Evolutionary conservation across 2,329 filamentous ascomycete genomes (phyloP), one percentile per base, ranked within the genome.

Genomic region (Tolypocladium pustulatum): DNA sequence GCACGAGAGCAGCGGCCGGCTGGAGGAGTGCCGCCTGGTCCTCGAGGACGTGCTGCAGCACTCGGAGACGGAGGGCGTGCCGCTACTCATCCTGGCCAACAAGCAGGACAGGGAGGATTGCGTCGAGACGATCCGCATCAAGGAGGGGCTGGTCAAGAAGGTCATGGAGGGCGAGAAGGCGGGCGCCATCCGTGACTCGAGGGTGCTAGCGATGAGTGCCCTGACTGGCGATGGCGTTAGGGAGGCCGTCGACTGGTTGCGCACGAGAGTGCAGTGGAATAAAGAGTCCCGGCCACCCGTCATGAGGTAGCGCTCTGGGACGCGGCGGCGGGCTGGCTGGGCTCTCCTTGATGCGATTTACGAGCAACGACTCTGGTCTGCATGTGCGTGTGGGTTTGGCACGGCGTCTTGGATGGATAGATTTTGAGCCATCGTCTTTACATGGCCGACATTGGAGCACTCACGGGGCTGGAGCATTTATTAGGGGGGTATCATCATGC

Each of bases 21-120:
- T 97, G 51, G 90, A 92, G 53, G 94, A 99, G 78, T 97, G 94
- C 72, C 83, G 89, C 36, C 78, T 91, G 51, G 92, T 97, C 54
- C 81, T 99, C 27, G 93, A 97, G 74, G 89, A 90, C 65, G 92
- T 97, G 55, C 77, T 99, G 67, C 87, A 91, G 70, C 86, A 93
- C 72, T 84, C 88, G 49, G 91, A 96, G 69, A 90, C 93, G 2
- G 90, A 91, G 66, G 93, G 94, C 15, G 91, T 99, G 61, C 94
- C 94, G 27, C 80, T 99, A 58, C 76, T 99, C 58, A 90, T 99
- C 55, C 76, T 99, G 64, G 94, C 94, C 61, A 99, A 99, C 72
- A 99, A 99, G 76, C 94, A 99, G 76, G 94, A 99, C 72, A 79
- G 93, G 2, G 94, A 99, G 74, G 94, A 97, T 73, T 97, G 93